Conservation (phyloP, 805 yeast species). For the Saccharomyces paradoxus region DNA sequence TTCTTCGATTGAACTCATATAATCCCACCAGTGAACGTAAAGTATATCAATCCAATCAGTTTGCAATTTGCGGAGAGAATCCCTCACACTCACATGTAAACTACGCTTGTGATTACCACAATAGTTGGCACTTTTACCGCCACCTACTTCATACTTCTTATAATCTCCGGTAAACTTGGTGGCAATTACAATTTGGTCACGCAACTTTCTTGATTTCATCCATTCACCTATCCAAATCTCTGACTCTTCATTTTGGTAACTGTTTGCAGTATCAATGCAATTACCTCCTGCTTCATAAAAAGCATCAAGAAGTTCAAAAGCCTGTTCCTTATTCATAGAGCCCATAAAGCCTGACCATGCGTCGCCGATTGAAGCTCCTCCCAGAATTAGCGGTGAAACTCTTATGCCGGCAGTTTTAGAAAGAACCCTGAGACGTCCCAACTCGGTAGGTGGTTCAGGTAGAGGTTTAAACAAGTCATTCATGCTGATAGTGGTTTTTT, state of each 20-base stretch:
- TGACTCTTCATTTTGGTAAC: constrained; percentile 15
- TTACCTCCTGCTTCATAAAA: constrained; percentile 18
- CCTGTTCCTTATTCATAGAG: constrained; percentile 8
- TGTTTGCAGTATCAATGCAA: constrained; percentile 19
- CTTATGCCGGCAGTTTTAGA: constrained; percentile 18
- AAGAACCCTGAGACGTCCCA: constrained; percentile 8
- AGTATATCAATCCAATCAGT: constrained; percentile 19
- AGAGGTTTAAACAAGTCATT: constrained; percentile 2
- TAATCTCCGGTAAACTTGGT: constrained; percentile 11
- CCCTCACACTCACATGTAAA: constrained; percentile 7
- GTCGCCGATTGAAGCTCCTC: constrained; percentile 20
- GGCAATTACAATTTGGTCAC: constrained; percentile 19
- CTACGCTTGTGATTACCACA: constrained; percentile 5
- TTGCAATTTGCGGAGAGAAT: constrained; percentile 9
- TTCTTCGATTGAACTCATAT: constrained; percentile 16
- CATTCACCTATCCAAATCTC: constrained; percentile 23
- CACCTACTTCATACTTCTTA: constrained; percentile 3
- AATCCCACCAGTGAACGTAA: constrained; percentile 21
- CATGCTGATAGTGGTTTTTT: background rate
- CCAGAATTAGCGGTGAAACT: constrained; percentile 18
- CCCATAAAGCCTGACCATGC: constrained; percentile 16
- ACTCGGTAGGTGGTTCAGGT: constrained; percentile 8
- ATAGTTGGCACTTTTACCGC: constrained; percentile 3
- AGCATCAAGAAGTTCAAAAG: constrained; percentile 14
- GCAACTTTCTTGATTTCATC: constrained; percentile 13